Evolutionary conservation across 371 early-diverging fungal genomes (phyloP), one percentile per base, ranked within the genome.

Genomic region (Mortierella polycephala): DNA sequence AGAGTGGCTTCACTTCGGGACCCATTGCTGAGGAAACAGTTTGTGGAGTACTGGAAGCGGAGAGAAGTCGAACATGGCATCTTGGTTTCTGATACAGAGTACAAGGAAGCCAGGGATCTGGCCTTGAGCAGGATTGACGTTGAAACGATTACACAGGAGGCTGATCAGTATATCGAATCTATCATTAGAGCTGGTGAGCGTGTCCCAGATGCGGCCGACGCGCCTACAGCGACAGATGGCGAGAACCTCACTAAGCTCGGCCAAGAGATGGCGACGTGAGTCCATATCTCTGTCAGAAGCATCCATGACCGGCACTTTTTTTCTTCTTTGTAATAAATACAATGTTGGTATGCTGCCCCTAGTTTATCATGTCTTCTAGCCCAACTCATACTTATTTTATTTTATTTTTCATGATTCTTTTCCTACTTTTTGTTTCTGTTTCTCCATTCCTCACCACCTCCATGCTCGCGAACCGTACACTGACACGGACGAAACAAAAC

Each of bases 1-100:
- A 58, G 68, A 46, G 67, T 61, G 10, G 77, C 71, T 10, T 76
- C 77, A 0, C 30, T 71, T 41, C 62, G 71, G 40, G 68, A 76
- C 30, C 68, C 71, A n/a, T 13, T 61, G 52, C 54, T 76, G 23
- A 71, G 77, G 11, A 67, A 76, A 23, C 71, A 71, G 39, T 76
- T 71, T 64, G 64, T 76, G n/a, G 71, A 76, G 44, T 76, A 71
- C 42, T 76, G 77, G 77, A 71, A 76, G 47, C 56, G 54, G 16
- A 66, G 77, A 13, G 77, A 76, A 57, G 63, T 71, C 10, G 77
- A 76, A 49, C 71, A 76, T 46, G 50, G 58, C 40, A 5, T 76
- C n/a, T n/a, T 76, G 12, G 14, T 63, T 30, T 18, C 64, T 4
- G 77, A 76, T 18, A 52, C 23, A 5, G 77, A 76, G 39, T 76